These are phyloP conservation scores for Paralagenidium karlingii DNA, from an alignment of 352 stramenopile genomes.

Conservation along the genomic window DNA sequence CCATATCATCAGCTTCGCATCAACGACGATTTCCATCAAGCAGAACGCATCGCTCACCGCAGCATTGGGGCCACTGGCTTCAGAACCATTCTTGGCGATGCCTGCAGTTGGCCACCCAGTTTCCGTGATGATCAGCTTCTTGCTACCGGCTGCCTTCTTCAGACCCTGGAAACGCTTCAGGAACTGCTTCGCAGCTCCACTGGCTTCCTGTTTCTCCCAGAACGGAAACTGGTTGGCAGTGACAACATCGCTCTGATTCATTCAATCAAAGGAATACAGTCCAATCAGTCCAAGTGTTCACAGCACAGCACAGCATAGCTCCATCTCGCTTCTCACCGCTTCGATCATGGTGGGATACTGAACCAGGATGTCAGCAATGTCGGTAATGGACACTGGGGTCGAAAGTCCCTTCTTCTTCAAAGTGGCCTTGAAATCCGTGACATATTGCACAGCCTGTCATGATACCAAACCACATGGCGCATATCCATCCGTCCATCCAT, in stretches of 20 bases:
- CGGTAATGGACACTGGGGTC: constrained; percentile 42
- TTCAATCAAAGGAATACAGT: not conserved
- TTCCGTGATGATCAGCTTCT: constrained; percentile 47
- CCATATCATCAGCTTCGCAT: too few species aligned
- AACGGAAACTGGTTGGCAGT: constrained; percentile 56
- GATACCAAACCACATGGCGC: too few species aligned
- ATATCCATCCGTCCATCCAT: too few species aligned
- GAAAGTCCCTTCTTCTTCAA: constrained; percentile 6
- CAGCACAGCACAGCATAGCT: not conserved
- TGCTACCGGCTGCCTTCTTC: constrained; percentile 13
- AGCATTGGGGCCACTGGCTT: constrained; percentile 24
- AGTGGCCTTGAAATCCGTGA: constrained; percentile 26
- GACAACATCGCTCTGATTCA: constrained; percentile 27
- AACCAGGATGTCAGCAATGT: constrained; percentile 56
- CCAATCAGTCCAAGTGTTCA: too few species aligned
- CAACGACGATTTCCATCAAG: too few species aligned
- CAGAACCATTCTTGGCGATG: constrained; percentile 15
- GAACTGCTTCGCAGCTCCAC: constrained; percentile 23
- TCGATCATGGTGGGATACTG: constrained; percentile 23
- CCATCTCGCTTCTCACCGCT: constrained; percentile 6
- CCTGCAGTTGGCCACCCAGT: constrained; percentile 49
- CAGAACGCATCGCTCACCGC: constrained; percentile 8
- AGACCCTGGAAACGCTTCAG: constrained; percentile 22
- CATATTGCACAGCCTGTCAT: too few species aligned
- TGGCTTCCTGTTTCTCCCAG: constrained; percentile 34